These are phyloP conservation scores for Skeletonema costatum DNA, from an alignment of 108 stramenopile species.

Conservation along the genomic window DNA sequence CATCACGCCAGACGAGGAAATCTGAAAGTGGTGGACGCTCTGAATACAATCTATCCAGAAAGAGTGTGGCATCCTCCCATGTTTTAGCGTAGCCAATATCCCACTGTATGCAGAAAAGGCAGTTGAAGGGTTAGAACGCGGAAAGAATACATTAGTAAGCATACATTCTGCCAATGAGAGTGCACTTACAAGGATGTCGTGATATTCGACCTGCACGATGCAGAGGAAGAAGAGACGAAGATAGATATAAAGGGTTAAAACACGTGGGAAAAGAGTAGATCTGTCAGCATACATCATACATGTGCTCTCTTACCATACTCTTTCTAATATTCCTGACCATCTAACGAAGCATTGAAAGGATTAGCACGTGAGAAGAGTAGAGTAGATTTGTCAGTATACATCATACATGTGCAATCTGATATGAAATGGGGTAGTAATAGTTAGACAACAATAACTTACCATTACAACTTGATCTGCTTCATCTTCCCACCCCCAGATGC, in stretches of 20 bases:
- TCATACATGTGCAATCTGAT: too few relatives aligned
- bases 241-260: neutral
- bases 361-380: too few relatives aligned
- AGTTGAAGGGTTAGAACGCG: neutral
- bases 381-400: too few relatives aligned
- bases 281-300: neutral
- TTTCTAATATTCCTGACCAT: constrained; percentile 28
- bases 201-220: constrained; percentile 17
- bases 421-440: too few relatives aligned
- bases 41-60: constrained; percentile 21
- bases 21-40: constrained; percentile 17
- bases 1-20: constrained; percentile 31
- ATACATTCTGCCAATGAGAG: neutral
- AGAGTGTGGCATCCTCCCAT: constrained; percentile 24
- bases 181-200: constrained; percentile 41
- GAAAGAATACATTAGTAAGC: neutral
- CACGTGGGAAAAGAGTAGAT: neutral
- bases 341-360: too few relatives aligned
- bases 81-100: constrained; percentile 16
- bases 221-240: neutral
- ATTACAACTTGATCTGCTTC: constrained; percentile 38
- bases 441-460: neutral
- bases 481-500: constrained; percentile 45
- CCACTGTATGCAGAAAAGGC: neutral
- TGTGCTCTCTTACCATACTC: neutral